Evolutionary conservation across 148 eudicot genomes (phyloP).

Genomic region (Chenopodium suecicum): DNA sequence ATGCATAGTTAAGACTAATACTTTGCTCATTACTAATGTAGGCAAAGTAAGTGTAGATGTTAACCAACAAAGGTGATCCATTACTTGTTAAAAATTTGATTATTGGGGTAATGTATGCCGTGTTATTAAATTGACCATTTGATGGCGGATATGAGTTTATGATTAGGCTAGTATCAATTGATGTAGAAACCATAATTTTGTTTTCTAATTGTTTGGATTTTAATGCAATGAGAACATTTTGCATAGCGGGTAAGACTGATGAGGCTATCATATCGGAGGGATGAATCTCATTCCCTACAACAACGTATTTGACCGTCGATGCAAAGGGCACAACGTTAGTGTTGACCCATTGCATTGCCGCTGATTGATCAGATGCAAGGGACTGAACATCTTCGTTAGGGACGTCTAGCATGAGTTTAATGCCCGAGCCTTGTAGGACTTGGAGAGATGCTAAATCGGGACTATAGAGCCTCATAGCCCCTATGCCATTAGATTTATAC

Average conservation of each 20-base stretch:
- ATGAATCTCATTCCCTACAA: slow-evolving; percentile 51
- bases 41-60: slow-evolving; percentile 52
- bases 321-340: slow-evolving; percentile 27
- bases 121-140: slow-evolving; percentile 6
- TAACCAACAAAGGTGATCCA: slow-evolving; percentile 39
- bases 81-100: slow-evolving; percentile 31
- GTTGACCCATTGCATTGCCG: slow-evolving; percentile 41
- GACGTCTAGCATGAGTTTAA: slow-evolving; percentile 30
- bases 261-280: slow-evolving; percentile 27
- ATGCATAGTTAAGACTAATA: slow-evolving; percentile 32
- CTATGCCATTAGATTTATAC: slow-evolving; percentile 33
- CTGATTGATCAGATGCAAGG: slow-evolving; percentile 6
- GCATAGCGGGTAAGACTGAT: slow-evolving; percentile 44
- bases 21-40: slow-evolving; percentile 14
- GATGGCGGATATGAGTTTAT: slow-evolving; percentile 50
- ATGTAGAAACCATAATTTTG: slow-evolving; percentile 49
- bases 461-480: slow-evolving; percentile 35
- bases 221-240: slow-evolving; percentile 38
- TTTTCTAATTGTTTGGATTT: slow-evolving; percentile 11
- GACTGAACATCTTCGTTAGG: slow-evolving; percentile 21
- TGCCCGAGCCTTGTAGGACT: slow-evolving; percentile 35
- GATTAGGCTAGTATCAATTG: slow-evolving; percentile 31
- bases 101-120: slow-evolving; percentile 38
- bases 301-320: slow-evolving; percentile 37
- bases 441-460: slow-evolving; percentile 25